Percentiles rank a stretch among this genome's conserved stretches.
These are phyloP conservation scores for Paralagenidium karlingii DNA, from an alignment of 352 stramenopile species.

Conservation along the genomic window DNA sequence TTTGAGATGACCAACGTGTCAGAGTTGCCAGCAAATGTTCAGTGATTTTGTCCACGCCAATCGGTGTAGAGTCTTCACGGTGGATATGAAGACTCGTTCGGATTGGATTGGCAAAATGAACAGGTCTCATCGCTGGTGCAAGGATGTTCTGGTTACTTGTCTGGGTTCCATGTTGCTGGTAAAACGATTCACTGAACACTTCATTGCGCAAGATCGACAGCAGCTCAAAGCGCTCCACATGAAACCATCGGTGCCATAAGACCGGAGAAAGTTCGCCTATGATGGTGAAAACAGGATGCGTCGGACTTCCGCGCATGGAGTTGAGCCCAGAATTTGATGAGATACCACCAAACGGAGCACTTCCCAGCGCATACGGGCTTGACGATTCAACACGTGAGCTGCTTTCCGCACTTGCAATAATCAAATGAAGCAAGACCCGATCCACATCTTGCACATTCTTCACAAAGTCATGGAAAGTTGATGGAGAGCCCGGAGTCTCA, in stretches of 20 bases:
- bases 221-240: slow-evolving; percentile 79
- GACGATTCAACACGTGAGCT: too few species aligned
- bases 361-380: too few species aligned
- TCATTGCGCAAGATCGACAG: slow-evolving; percentile 61
- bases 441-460: slow-evolving; percentile 80
- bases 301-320: too few species aligned
- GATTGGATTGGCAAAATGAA: too few species aligned
- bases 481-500: slow-evolving; percentile 13
- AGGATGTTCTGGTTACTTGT: neutral
- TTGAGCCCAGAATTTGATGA: too few species aligned
- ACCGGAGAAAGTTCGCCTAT: slow-evolving; percentile 77
- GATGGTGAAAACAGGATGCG: slow-evolving; percentile 83
- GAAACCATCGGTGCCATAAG: slow-evolving; percentile 86
- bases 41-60: slow-evolving; percentile 40
- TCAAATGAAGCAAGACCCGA: slow-evolving; percentile 68
- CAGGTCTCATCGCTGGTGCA: too few species aligned
- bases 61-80: slow-evolving; percentile 6
- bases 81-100: slow-evolving; percentile 21
- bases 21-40: slow-evolving; percentile 44
- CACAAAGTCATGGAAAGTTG: slow-evolving; percentile 67
- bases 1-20: slow-evolving; percentile 66
- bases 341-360: slow-evolving; percentile 22
- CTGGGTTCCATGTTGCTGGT: slow-evolving; percentile 8
- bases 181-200: slow-evolving; percentile 45
- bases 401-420: slow-evolving; percentile 49